Base-by-base conservation (phyloP, 345 rosid species). In the Aquilaria malaccensis region DNA sequence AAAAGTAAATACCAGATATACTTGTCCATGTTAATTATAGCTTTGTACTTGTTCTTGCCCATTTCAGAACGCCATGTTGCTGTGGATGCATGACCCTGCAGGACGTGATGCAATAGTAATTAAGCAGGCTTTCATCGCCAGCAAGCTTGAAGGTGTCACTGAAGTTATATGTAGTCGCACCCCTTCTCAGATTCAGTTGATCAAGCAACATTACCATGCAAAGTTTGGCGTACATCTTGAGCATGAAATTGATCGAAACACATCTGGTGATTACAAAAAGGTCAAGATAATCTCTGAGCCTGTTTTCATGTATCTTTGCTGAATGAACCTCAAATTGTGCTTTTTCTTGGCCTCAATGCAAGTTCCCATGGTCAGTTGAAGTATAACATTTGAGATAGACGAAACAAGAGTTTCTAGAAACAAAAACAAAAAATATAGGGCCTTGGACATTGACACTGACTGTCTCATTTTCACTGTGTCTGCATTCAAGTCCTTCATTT, bases 101-200 rank as follows among this genome's bases (percentile, higher is more conserved):
- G 83, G 68, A 31, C 82, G 90, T 55, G 94, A 84, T 79, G 88
- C 89, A n/a, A 57, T 60, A 7, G 73, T 75, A 46, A 52, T 79
- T 50, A 79, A 68, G 76, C 63, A 79, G 64, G 76, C 79, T 13
- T 62, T 82, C 7, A 51, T 13, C 2, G 7, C 0, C 30, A 1
- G 13, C 3, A 67, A 75, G 62, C 58, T 68, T 50, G 61, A 59
- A 62, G 80, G 78, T 66, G 87, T 74, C 32, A 82, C 79, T 33
- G 94, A 82, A 77, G 79, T 84, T 33, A 79, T 87, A 58, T 82
- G 88, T 66, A 82, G 88, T 46, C 86, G 90, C 10, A 80, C 82
- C 29, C 83, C 89, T 30, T 60, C 86, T 43, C 89, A 84, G 74
- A 80, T 87, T 63, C 89, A 80, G 61, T 45, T 66, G n/a, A 67